Conservation (phyloP, 345 rosid species). For the Crucihimalaya himalaica region DNA sequence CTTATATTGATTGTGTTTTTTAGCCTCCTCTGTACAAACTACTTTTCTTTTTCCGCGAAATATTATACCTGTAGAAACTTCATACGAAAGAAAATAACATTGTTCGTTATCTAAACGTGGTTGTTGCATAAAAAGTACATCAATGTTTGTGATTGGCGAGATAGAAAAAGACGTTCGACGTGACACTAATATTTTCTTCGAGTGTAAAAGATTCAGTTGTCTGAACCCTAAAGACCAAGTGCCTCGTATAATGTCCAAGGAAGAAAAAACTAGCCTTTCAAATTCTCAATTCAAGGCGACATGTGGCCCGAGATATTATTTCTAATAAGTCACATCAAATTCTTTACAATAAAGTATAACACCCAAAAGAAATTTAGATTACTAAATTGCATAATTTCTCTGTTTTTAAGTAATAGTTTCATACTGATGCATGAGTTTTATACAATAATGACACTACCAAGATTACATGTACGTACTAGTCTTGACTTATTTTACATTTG, state of each 20-base stretch:
- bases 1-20: not conserved
- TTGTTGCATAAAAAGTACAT: conserved; percentile 23
- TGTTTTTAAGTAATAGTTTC: too few species aligned
- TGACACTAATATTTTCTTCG: conserved; percentile 19
- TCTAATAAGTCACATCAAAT: not conserved
- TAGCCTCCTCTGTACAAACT: not conserved
- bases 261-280: conserved; percentile 3
- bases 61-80: not conserved
- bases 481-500: too few species aligned
- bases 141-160: conserved; percentile 22
- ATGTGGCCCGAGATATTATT: conserved; percentile 1
- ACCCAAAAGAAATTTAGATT: not conserved
- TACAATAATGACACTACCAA: too few species aligned
- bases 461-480: not conserved
- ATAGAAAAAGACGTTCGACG: conserved; percentile 28
- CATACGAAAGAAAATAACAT: conserved; percentile 5
- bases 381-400: too few species aligned
- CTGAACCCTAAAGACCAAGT: not conserved
- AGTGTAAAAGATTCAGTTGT: conserved; percentile 23
- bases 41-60: not conserved
- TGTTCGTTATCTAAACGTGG: conserved; percentile 2
- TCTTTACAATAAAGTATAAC: not conserved
- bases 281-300: conserved; percentile 10
- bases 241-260: conserved; percentile 10
- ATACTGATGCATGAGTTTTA: too few species aligned